Percentiles rank a stretch among this genome's conserved stretches.
Conservation (phyloP, 225 moss, liverwort and hornwort genomes). For the Straminergon stramineum region DNA sequence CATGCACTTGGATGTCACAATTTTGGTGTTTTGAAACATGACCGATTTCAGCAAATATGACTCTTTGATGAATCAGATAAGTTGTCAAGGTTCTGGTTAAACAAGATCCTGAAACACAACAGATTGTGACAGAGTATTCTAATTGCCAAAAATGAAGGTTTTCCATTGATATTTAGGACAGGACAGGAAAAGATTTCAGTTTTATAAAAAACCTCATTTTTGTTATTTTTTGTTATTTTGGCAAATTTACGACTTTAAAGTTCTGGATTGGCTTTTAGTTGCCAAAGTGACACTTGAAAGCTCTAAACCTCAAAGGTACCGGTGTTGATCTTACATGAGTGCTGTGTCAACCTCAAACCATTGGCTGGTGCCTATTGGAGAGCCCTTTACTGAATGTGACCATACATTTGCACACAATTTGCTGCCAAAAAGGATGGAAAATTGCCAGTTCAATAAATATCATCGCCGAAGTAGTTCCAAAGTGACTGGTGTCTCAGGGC, state of each 20-base stretch:
- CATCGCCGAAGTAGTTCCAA: background rate
- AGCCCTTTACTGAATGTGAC: background rate
- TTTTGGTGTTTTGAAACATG: background rate
- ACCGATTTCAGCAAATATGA: background rate
- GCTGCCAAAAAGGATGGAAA: background rate
- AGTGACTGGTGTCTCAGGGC: background rate
- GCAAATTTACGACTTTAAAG: background rate
- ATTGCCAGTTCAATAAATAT: background rate
- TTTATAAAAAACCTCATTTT: no score
- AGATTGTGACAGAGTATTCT: background rate
- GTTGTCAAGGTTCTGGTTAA: background rate
- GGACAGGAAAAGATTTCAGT: background rate
- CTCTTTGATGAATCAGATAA: background rate
- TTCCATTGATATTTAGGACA: background rate
- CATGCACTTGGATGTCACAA: background rate
- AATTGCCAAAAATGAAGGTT: background rate
- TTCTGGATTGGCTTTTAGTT: background rate
- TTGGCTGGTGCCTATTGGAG: background rate
- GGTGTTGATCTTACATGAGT: background rate
- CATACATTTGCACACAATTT: background rate
- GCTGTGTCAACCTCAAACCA: background rate
- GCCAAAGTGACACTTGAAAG: background rate
- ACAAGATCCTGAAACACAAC: background rate
- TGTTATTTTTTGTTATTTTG: background rate
- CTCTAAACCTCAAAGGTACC: background rate